These are phyloP conservation scores for Yamadazyma blattariae DNA, from an alignment of 1,139 yeast genomes.

Conservation along the genomic window DNA sequence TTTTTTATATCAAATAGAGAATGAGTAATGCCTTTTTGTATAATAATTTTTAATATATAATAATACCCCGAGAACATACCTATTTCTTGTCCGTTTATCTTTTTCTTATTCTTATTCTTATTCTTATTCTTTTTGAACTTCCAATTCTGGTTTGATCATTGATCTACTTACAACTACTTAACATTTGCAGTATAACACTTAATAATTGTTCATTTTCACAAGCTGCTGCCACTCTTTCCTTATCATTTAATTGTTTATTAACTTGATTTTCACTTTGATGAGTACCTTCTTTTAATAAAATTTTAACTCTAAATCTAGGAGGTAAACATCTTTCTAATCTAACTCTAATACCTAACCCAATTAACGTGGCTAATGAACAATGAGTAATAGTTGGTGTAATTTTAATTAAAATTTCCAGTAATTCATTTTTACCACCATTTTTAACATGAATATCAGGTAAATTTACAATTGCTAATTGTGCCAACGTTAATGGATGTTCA, in stretches of 20 bases:
- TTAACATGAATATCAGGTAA: slow-evolving; percentile 72
- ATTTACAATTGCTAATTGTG: slow-evolving; percentile 92
- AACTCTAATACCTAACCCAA: slow-evolving; percentile 92
- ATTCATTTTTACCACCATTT: slow-evolving; percentile 51
- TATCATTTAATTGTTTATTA: slow-evolving; percentile 93
- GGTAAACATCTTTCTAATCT: slow-evolving; percentile 88
- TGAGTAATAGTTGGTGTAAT: slow-evolving; percentile 98
- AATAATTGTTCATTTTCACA: slow-evolving; percentile 93
- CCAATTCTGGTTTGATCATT: no score
- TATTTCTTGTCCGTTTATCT: no score
- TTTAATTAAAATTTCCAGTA: slow-evolving; percentile 74
- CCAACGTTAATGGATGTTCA: slow-evolving; percentile 93
- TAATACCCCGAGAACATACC: no score
- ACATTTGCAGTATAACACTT: slow-evolving; percentile 87
- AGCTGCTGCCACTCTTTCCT: slow-evolving; percentile 98
- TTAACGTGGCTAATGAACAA: slow-evolving; percentile 92
- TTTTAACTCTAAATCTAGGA: slow-evolving; percentile 74
- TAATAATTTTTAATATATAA: slow-evolving; percentile 6
- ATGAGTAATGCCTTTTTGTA: slow-evolving; percentile 10
- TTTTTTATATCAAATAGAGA: background rate
- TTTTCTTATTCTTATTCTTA: no score
- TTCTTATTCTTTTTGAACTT: no score
- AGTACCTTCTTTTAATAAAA: slow-evolving; percentile 83
- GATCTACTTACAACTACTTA: slow-evolving; percentile 66
- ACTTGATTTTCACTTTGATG: slow-evolving; percentile 97